Evolutionary conservation across 73 alveolate genomes (phyloP).

Genomic region (Durusdinium trenchii): DNA sequence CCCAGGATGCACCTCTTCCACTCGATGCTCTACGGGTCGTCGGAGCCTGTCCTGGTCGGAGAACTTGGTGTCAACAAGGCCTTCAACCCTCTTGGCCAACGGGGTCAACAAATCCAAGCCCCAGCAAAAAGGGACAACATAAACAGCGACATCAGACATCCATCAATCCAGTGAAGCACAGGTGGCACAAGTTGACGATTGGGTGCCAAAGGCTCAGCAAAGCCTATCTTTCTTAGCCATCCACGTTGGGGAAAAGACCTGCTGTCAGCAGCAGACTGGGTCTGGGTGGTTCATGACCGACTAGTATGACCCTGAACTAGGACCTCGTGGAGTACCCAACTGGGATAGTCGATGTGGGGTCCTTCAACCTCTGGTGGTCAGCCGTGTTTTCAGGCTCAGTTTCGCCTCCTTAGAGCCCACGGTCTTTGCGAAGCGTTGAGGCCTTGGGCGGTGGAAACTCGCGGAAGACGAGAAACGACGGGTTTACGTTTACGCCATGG

Average conservation of each 20-base stretch:
- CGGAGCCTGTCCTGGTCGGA: neutral
- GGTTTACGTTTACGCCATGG: no score
- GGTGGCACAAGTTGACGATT: no score
- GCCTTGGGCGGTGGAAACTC: no score
- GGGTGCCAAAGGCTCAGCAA: no score
- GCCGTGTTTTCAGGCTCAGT: neutral
- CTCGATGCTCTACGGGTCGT: constrained; percentile 40
- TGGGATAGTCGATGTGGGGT: no score
- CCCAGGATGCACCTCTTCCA: constrained; percentile 80
- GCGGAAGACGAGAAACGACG: no score
- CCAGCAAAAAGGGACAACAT: neutral
- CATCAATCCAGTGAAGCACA: no score
- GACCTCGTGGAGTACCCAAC: no score
- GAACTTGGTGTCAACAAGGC: neutral
- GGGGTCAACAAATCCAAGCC: neutral
- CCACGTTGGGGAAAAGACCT: neutral
- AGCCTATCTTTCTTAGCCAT: neutral
- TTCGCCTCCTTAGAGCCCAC: constrained; percentile 27
- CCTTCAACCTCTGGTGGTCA: neutral
- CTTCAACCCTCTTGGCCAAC: neutral
- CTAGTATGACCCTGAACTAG: neutral
- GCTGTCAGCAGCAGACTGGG: neutral
- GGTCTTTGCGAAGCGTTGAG: constrained; percentile 41
- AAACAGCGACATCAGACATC: neutral
- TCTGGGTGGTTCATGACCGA: neutral